phyloP scores from a whole-genome alignment of 805 yeast genomes.

The Metschnikowia baotianmanensis region DNA sequence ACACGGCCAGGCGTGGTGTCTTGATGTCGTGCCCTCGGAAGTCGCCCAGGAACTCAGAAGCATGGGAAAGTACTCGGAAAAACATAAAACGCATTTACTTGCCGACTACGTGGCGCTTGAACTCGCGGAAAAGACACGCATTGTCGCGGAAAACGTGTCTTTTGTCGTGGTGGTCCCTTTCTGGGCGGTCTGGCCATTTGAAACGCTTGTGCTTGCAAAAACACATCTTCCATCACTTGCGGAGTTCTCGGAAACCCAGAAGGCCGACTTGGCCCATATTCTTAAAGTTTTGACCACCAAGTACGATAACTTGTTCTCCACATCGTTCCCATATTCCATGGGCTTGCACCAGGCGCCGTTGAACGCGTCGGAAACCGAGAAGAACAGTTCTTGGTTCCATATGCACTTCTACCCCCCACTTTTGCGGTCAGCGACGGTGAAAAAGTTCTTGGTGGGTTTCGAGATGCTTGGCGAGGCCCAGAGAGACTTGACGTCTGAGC shows the following conservation, averaged over 20 bases:
- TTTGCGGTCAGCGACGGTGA: conserved; percentile 69
- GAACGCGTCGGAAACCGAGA: conserved; percentile 40
- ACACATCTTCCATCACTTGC: conserved; percentile 49
- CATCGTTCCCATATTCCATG: conserved; percentile 78
- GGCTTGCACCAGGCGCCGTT: conserved; percentile 77
- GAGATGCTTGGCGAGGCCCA: conserved; percentile 70
- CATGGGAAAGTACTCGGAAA: conserved; percentile 45
- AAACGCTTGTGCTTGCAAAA: conserved; percentile 61
- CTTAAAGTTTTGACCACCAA: conserved; percentile 54
- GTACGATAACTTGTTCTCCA: conserved; percentile 68
- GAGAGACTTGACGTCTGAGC: conserved; percentile 64
- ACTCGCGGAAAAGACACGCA: conserved; percentile 46
- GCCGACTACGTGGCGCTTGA: conserved; percentile 63
- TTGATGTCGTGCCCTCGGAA: conserved; percentile 63
- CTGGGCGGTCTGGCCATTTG: conserved; percentile 86
- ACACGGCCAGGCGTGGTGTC: conserved; percentile 81
- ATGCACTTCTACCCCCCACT: conserved; percentile 81
- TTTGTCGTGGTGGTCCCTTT: conserved; percentile 71
- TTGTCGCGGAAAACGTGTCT: conserved; percentile 58
- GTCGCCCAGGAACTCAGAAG: conserved; percentile 56
- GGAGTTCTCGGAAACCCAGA: conserved; percentile 47
- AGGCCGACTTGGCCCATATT: conserved; percentile 53
- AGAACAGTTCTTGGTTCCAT: conserved; percentile 52
- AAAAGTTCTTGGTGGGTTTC: conserved; percentile 73
- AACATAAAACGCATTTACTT: conserved; percentile 47